Evolutionary conservation across 441 rosid genomes (phyloP).

Genomic region (Gossypium aridum): DNA sequence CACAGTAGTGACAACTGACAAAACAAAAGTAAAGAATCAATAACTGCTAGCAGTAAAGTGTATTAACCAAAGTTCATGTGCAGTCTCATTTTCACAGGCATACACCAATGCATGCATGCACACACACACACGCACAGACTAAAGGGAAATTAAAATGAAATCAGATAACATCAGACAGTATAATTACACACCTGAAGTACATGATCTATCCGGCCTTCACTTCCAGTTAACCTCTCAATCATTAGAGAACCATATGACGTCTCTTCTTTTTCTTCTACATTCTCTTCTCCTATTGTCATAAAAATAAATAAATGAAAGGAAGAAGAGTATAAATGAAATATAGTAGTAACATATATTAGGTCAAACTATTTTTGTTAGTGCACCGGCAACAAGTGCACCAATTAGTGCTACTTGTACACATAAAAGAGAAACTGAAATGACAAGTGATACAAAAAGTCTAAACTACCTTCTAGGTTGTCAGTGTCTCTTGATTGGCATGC

Average conservation of each 20-base stretch:
- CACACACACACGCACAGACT: background rate
- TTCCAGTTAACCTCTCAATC: slow-evolving; percentile 81
- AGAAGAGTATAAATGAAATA: background rate
- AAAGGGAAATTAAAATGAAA: background rate
- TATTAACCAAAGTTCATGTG: background rate
- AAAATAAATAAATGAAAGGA: background rate
- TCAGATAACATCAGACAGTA: slow-evolving; percentile 5
- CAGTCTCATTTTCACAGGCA: slow-evolving; percentile 1
- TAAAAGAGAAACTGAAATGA: background rate
- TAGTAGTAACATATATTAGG: background rate
- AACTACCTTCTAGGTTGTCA: slow-evolving; percentile 57
- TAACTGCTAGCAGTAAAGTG: background rate
- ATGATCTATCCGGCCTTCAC: slow-evolving; percentile 79
- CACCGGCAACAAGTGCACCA: background rate
- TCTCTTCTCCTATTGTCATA: slow-evolving; percentile 45
- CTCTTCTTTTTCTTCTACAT: slow-evolving; percentile 42
- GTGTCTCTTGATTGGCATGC: slow-evolving; percentile 64
- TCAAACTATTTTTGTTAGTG: background rate
- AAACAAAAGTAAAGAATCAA: background rate
- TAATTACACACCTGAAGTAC: slow-evolving; percentile 69
- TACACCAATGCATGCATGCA: background rate
- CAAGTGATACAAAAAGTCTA: background rate
- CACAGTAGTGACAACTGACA: background rate
- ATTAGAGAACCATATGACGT: slow-evolving; percentile 71
- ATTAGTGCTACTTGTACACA: background rate